Evolutionary conservation across 345 rosid genomes (phyloP).

Genomic region (Trapa bicornis): DNA sequence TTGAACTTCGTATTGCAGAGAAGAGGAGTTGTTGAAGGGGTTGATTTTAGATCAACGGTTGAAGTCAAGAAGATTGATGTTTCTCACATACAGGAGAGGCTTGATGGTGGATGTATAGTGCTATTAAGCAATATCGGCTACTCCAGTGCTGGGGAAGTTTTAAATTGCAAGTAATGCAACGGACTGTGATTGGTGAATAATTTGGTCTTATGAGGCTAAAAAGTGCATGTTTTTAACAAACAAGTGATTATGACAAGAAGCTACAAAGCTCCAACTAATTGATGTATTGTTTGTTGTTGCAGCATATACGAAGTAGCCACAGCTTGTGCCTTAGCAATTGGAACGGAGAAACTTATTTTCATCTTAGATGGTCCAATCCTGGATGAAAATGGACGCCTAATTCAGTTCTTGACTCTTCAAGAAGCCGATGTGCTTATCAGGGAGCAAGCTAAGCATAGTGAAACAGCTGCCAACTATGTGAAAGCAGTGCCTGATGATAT

Average conservation of each 20-base stretch:
- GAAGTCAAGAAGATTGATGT: slow-evolving; percentile 91
- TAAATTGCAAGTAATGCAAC: slow-evolving; percentile 85
- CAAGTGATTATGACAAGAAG: neutral
- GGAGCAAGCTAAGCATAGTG: slow-evolving; percentile 76
- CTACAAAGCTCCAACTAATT: neutral
- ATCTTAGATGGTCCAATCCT: slow-evolving; percentile 78
- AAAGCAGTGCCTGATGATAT: slow-evolving; percentile 59
- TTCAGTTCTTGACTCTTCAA: slow-evolving; percentile 74
- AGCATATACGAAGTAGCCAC: slow-evolving; percentile 98
- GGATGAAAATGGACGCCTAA: slow-evolving; percentile 71
- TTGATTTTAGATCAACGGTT: slow-evolving; percentile 92
- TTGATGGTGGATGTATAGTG: slow-evolving; percentile 74
- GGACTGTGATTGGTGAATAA: neutral
- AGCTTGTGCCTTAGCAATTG: slow-evolving; percentile 91
- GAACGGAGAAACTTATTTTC: slow-evolving; percentile 90
- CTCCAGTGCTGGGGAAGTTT: slow-evolving; percentile 93
- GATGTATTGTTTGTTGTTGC: slow-evolving; percentile 9
- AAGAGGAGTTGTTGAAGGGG: slow-evolving; percentile 89
- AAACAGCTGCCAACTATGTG: slow-evolving; percentile 80
- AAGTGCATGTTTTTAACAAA: neutral
- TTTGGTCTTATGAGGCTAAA: neutral
- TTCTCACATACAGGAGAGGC: slow-evolving; percentile 69
- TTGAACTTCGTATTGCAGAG: slow-evolving; percentile 36
- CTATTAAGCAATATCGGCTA: slow-evolving; percentile 78
- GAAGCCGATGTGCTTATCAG: slow-evolving; percentile 88